A percentile compares a stretch with the other conserved stretches of the same genome.
These are phyloP conservation scores for Fraxinus greggii DNA, from an alignment of 305 asterid species.

Conservation along the genomic window DNA sequence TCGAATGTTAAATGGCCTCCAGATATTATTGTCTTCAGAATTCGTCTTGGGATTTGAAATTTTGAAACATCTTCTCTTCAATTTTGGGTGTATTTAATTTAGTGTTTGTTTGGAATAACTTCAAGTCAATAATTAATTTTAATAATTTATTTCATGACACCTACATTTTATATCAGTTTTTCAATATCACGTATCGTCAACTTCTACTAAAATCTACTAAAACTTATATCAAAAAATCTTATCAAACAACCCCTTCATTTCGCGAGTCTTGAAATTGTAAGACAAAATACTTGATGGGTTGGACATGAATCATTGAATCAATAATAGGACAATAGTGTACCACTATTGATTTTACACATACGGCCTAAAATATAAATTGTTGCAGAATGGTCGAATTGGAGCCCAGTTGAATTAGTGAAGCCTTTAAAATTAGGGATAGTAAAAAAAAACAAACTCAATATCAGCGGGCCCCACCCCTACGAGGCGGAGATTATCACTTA, in stretches of 20 bases:
- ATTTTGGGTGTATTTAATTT: neutral
- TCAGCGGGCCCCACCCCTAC: no score
- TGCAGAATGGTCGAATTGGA: neutral
- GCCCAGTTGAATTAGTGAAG: neutral
- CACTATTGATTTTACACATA: neutral
- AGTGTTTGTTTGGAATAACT: neutral
- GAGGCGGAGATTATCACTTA: no score
- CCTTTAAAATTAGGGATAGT: no score
- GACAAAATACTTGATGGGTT: neutral
- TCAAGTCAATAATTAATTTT: neutral
- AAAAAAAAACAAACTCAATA: no score
- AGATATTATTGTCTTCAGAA: neutral
- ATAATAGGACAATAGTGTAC: conserved; percentile 16
- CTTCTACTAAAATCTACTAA: no score
- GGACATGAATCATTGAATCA: conserved; percentile 37
- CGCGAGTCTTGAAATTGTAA: neutral
- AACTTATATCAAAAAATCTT: neutral
- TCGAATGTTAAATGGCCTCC: neutral
- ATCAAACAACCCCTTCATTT: neutral
- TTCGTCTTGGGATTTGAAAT: neutral
- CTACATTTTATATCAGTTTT: neutral
- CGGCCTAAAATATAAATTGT: neutral
- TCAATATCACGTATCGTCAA: neutral
- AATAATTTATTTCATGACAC: neutral
- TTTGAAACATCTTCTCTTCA: neutral